phyloP scores from a whole-genome alignment of 1,139 yeast genomes.

The Entelexis paramagnoliae region DNA sequence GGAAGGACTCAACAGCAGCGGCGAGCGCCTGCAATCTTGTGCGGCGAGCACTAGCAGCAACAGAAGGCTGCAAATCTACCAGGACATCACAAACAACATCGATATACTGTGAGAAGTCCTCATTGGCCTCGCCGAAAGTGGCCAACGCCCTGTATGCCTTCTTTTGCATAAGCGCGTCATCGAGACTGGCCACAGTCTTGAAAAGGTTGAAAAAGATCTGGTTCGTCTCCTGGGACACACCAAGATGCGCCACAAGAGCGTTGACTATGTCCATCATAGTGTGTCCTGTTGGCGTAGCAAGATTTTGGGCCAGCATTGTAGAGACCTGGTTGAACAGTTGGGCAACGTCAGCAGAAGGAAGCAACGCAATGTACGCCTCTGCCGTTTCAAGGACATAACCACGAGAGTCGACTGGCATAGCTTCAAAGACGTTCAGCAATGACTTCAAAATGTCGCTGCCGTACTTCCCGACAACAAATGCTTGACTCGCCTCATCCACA shows the following conservation, averaged over 20 bases:
- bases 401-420: conserved; percentile 74
- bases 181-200: conserved; percentile 50
- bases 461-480: conserved; percentile 48
- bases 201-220: conserved; percentile 70
- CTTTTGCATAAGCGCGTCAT: conserved; percentile 69
- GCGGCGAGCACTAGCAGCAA: conserved; percentile 72
- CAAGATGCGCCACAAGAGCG: conserved; percentile 69
- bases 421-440: conserved; percentile 79
- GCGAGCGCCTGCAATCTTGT: conserved; percentile 62
- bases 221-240: conserved; percentile 49
- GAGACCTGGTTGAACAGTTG: conserved; percentile 80
- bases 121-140: conserved; percentile 37
- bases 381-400: conserved; percentile 78
- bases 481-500: conserved; percentile 48
- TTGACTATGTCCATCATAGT: conserved; percentile 89
- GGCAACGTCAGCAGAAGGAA: conserved; percentile 56
- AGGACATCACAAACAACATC: conserved; percentile 46
- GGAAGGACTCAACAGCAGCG: conserved; percentile 52
- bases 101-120: neutral
- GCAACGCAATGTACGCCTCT: conserved; percentile 64
- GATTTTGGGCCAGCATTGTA: conserved; percentile 58
- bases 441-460: conserved; percentile 75
- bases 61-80: conserved; percentile 46
- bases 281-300: conserved; percentile 36
- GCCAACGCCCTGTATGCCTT: conserved; percentile 77